Conservation (phyloP, 1,139 yeast genomes). For the Candida buenavistaensis region DNA sequence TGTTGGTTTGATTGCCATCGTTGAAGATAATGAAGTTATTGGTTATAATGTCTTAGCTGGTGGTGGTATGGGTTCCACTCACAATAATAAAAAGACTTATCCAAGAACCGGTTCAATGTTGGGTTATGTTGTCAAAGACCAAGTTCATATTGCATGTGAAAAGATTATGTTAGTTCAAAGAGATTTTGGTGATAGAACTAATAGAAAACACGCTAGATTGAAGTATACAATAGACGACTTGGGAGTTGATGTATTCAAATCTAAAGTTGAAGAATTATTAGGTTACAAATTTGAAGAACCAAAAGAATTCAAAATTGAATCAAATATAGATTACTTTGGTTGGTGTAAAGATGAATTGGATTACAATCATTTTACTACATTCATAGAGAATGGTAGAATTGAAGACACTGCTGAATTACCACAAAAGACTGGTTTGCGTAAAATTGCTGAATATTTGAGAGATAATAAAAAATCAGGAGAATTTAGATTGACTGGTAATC, state of each 20-base stretch:
- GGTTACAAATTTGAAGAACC: constrained; percentile 75
- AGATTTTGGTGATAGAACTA: constrained; percentile 92
- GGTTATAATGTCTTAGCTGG: constrained; percentile 93
- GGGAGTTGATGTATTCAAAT: constrained; percentile 79
- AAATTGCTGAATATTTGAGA: constrained; percentile 67
- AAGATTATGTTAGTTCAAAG: constrained; percentile 93
- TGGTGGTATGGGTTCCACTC: constrained; percentile 99
- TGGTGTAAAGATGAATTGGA: constrained; percentile 93
- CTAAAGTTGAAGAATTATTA: constrained; percentile 78
- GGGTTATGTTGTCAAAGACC: constrained; percentile 71
- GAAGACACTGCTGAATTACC: constrained; percentile 90
- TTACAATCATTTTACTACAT: constrained; percentile 86
- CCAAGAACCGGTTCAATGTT: constrained; percentile 91
- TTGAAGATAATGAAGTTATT: constrained; percentile 59
- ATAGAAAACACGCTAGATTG: constrained; percentile 97
- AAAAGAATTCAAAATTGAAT: constrained; percentile 71
- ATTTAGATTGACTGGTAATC: constrained; percentile 94
- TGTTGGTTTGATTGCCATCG: constrained; percentile 87
- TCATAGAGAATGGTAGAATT: constrained; percentile 95
- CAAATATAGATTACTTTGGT: constrained; percentile 90
- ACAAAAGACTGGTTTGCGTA: constrained; percentile 83
- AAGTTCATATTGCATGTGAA: constrained; percentile 79
- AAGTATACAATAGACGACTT: constrained; percentile 94
- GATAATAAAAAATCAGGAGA: constrained; percentile 60
- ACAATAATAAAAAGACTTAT: constrained; percentile 93